Conservation (phyloP, 1,284 basidiomycete species). For the Naganishia albida region DNA sequence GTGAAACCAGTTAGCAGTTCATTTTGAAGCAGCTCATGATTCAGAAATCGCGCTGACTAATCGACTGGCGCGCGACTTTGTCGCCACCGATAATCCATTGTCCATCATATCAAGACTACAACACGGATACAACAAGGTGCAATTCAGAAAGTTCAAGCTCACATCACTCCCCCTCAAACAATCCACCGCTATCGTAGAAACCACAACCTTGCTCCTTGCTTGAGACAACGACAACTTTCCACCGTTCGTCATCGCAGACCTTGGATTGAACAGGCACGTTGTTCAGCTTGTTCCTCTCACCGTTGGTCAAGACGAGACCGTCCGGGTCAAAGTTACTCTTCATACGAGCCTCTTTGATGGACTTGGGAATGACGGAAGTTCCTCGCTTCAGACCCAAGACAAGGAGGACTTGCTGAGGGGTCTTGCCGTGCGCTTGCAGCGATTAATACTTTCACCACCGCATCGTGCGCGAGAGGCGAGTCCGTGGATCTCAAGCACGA, state of each 20-base stretch:
- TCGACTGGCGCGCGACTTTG: too few species aligned
- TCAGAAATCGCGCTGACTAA: too few species aligned
- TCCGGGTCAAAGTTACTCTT: slow-evolving; percentile 33
- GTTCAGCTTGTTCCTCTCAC: slow-evolving; percentile 33
- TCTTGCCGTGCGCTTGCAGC: slow-evolving; percentile 31
- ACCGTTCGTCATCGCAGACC: slow-evolving; percentile 34
- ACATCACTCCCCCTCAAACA: slow-evolving; percentile 19
- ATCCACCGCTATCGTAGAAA: slow-evolving; percentile 27
- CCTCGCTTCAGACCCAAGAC: slow-evolving; percentile 34
- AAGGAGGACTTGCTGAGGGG: slow-evolving; percentile 27
- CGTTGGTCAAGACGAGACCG: slow-evolving; percentile 32
- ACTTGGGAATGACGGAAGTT: slow-evolving; percentile 34
- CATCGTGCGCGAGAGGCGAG: slow-evolving; percentile 32
- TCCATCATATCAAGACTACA: neutral
- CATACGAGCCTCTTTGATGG: slow-evolving; percentile 31
- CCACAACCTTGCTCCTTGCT: slow-evolving; percentile 18
- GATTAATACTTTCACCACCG: slow-evolving; percentile 30
- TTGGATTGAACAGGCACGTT: slow-evolving; percentile 31
- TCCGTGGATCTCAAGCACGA: slow-evolving; percentile 35
- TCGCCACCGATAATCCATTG: slow-evolving; percentile 2
- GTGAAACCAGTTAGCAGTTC: too few species aligned
- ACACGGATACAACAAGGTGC: too few species aligned
- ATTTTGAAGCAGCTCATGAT: too few species aligned
- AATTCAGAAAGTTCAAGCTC: too few species aligned
- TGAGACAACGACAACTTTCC: slow-evolving; percentile 31